These are phyloP conservation scores for Aspergillus costaricaensis DNA, from an alignment of 2,329 filamentous ascomycete species.

Conservation along the genomic window DNA sequence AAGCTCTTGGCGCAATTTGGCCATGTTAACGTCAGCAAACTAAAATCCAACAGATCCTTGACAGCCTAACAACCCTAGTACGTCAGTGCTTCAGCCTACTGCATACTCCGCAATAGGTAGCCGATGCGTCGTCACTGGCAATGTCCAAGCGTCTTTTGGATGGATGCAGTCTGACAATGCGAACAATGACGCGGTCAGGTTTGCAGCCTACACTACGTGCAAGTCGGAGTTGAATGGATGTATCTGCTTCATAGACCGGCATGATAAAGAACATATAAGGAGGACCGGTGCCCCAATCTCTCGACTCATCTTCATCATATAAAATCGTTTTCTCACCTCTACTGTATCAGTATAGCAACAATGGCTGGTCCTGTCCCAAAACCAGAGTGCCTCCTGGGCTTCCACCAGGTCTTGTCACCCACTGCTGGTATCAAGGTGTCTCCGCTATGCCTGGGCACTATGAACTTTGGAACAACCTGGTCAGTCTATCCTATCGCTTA, in stretches of 20 bases:
- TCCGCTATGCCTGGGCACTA: slow-evolving; percentile 56
- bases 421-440: slow-evolving; percentile 55
- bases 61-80: not conserved
- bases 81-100: not conserved
- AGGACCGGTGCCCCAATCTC: too few relatives aligned
- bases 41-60: not conserved
- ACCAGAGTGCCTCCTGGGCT: slow-evolving; percentile 44
- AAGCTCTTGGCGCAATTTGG: not conserved
- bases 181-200: not conserved
- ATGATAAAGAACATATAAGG: too few relatives aligned
- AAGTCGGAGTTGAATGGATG: too few relatives aligned
- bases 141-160: not conserved
- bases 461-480: slow-evolving; percentile 59
- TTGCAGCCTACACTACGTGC: not conserved
- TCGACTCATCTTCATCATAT: not conserved
- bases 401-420: slow-evolving; percentile 55
- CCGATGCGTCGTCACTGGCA: not conserved
- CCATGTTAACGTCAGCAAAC: not conserved
- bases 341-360: not conserved
- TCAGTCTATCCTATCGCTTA: slow-evolving; percentile 2
- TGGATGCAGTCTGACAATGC: not conserved
- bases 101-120: not conserved
- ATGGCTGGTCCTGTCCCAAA: slow-evolving; percentile 11
- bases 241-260: too few relatives aligned
- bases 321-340: not conserved